phyloP scores from a whole-genome alignment of 1,284 basidiomycete genomes.

The Polyporus tsugae region DNA sequence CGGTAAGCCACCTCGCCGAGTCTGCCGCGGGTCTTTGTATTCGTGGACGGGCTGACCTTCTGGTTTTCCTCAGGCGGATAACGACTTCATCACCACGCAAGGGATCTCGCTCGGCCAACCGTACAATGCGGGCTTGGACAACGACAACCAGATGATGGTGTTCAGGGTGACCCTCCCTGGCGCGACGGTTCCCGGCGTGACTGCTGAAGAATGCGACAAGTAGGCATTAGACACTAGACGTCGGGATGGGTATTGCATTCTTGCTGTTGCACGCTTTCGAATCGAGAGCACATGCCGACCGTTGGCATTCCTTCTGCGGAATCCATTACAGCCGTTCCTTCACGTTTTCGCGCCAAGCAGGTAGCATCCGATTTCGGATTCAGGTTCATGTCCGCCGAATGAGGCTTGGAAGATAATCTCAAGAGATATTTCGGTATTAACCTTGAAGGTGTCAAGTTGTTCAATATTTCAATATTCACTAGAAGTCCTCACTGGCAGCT shows the following conservation, averaged over 20 bases:
- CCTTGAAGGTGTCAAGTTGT: too few species aligned
- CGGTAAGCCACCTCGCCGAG: constrained; percentile 47
- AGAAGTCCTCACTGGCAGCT: too few species aligned
- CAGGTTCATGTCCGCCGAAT: too few species aligned
- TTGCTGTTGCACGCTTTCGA: not conserved
- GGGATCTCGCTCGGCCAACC: constrained; percentile 62
- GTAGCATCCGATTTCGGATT: too few species aligned
- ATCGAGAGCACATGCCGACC: not conserved
- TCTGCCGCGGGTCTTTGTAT: not conserved
- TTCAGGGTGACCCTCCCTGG: constrained; percentile 71
- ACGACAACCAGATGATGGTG: constrained; percentile 73
- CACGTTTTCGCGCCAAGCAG: too few species aligned
- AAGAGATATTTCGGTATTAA: too few species aligned
- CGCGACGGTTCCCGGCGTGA: constrained; percentile 10
- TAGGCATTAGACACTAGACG: not conserved
- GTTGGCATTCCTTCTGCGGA: too few species aligned
- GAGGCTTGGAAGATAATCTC: too few species aligned
- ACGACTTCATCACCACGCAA: constrained; percentile 70
- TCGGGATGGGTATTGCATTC: not conserved
- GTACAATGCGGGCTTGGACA: constrained; percentile 62
- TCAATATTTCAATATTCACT: too few species aligned
- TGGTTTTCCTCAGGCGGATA: constrained; percentile 56
- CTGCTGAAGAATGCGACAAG: not conserved
- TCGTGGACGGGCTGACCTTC: not conserved
- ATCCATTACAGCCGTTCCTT: too few species aligned